phyloP scores from a whole-genome alignment of 257 asterid genomes.

The Striga asiatica region DNA sequence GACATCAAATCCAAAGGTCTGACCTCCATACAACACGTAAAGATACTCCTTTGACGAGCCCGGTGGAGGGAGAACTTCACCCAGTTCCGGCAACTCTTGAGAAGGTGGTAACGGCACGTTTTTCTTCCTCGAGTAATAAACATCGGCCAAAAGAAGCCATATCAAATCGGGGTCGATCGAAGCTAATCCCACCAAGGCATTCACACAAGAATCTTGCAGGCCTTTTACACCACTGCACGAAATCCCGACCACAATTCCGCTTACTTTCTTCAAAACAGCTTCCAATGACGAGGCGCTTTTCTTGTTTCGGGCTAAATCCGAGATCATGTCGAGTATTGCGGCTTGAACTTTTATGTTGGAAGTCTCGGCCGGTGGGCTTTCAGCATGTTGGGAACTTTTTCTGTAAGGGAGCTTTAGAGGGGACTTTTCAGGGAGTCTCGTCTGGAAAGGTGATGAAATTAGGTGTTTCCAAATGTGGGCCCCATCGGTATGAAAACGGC shows the following conservation, averaged over 20 bases:
- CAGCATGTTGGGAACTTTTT: constrained; percentile 26
- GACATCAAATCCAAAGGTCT: constrained; percentile 70
- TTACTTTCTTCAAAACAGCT: constrained; percentile 56
- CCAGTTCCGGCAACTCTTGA: constrained; percentile 41
- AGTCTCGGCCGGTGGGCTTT: constrained; percentile 47
- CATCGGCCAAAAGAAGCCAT: constrained; percentile 90
- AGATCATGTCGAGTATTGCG: constrained; percentile 59
- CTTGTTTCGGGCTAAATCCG: constrained; percentile 44
- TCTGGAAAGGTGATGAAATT: constrained; percentile 70
- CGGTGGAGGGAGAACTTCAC: constrained; percentile 52
- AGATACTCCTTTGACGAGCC: constrained; percentile 49
- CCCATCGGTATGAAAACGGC: constrained; percentile 75
- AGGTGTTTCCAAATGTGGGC: constrained; percentile 76
- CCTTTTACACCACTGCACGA: constrained; percentile 77
- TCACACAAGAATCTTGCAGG: constrained; percentile 54
- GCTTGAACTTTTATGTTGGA: constrained; percentile 71
- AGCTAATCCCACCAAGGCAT: constrained; percentile 68
- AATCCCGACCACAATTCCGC: constrained; percentile 71
- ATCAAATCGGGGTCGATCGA: constrained; percentile 72
- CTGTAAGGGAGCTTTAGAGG: constrained; percentile 73
- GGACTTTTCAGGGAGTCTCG: constrained; percentile 26
- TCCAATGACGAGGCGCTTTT: constrained; percentile 59
- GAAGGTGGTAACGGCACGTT: constrained; percentile 39
- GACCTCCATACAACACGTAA: constrained; percentile 70
- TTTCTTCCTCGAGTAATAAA: constrained; percentile 56